Evolutionary conservation across 345 rosid species (phyloP).

Genomic region (Populus euphratica): DNA sequence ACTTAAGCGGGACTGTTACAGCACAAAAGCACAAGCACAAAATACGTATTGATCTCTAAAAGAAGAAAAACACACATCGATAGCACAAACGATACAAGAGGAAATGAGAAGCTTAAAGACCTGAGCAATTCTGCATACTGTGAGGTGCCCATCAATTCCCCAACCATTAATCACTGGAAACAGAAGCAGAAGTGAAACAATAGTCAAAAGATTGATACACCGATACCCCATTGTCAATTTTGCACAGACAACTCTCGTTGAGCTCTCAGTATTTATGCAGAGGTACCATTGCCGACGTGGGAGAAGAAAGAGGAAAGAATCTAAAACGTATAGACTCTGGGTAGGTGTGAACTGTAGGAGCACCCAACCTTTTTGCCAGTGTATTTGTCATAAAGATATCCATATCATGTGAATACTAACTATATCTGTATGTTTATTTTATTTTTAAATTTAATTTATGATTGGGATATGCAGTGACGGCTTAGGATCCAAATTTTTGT

Average conservation of each 20-base stretch:
- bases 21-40: neutral
- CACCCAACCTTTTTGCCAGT: neutral
- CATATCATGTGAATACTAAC: neutral
- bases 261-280: neutral
- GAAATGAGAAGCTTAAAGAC: conserved; percentile 13
- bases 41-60: neutral
- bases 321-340: neutral
- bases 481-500: neutral
- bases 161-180: conserved; percentile 39
- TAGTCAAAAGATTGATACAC: conserved; percentile 1
- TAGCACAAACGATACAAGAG: neutral
- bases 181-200: conserved; percentile 20
- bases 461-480: neutral
- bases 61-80: no score
- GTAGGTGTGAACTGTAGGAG: conserved; percentile 12
- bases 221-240: conserved; percentile 4
- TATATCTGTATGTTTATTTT: no score
- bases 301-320: neutral
- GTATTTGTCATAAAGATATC: neutral
- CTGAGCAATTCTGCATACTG: conserved; percentile 71
- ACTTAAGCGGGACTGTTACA: conserved; percentile 51
- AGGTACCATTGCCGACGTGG: no score
- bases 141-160: conserved; percentile 74
- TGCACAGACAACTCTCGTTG: neutral
- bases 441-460: neutral